Percentiles rank a stretch among this genome's conserved stretches.
These are phyloP conservation scores for Sporisorium scitamineum DNA, from an alignment of 1,284 basidiomycete genomes.

Conservation along the genomic window DNA sequence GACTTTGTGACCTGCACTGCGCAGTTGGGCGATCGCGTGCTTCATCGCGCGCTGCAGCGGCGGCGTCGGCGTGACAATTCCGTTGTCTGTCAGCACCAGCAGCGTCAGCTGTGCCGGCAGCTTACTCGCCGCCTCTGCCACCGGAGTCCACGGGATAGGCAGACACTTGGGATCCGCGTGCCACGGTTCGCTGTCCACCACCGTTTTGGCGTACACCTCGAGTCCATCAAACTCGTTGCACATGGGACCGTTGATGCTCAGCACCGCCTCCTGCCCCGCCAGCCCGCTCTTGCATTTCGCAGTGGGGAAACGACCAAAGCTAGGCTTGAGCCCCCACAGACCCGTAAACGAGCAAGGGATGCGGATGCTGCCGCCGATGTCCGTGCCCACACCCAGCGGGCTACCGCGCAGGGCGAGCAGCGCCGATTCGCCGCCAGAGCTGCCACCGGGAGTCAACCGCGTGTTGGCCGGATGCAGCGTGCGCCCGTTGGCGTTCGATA, in stretches of 20 bases:
- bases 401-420: constrained; percentile 45
- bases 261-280: constrained; percentile 49
- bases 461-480: constrained; percentile 47
- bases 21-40: constrained; percentile 74
- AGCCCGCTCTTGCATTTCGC: constrained; percentile 38
- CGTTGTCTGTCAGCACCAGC: constrained; percentile 77
- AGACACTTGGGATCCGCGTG: constrained; percentile 47
- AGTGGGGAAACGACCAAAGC: constrained; percentile 50
- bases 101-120: constrained; percentile 72
- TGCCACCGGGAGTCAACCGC: constrained; percentile 44
- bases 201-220: constrained; percentile 46
- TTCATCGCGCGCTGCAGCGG: constrained; percentile 78
- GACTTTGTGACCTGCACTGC: constrained; percentile 77
- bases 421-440: constrained; percentile 56
- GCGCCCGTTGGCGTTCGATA: constrained; percentile 45
- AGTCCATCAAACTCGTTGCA: constrained; percentile 35
- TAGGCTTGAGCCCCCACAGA: constrained; percentile 52
- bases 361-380: constrained; percentile 55
- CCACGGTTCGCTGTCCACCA: constrained; percentile 53
- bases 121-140: not conserved
- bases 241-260: constrained; percentile 56
- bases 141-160: constrained; percentile 53
- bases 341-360: constrained; percentile 47
- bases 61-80: constrained; percentile 77
- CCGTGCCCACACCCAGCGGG: constrained; percentile 52